phyloP scores from a whole-genome alignment of 305 asterid genomes.

The Solanum chacoense region DNA sequence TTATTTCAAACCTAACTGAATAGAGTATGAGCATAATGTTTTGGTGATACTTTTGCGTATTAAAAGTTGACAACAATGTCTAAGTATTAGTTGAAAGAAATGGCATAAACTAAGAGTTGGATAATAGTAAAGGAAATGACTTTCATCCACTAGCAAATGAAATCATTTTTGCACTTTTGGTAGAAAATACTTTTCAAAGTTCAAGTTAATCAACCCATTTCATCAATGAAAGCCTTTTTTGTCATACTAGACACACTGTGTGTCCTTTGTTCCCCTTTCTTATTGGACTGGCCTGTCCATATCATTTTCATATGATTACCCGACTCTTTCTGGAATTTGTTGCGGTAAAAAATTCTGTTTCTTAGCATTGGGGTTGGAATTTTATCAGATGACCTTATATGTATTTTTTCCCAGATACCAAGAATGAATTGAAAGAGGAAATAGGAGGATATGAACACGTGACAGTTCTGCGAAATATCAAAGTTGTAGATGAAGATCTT shows the following conservation, averaged over 20 bases:
- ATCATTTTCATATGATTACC: background rate
- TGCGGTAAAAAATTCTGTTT: background rate
- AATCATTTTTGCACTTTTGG: background rate
- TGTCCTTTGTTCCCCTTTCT: background rate
- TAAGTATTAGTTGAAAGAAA: background rate
- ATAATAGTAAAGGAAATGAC: background rate
- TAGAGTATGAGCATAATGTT: background rate
- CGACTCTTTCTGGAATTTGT: background rate
- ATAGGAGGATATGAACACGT: conserved; percentile 93
- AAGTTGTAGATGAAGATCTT: conserved; percentile 79
- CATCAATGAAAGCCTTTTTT: background rate
- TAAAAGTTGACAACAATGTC: background rate
- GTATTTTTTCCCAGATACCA: conserved; percentile 47
- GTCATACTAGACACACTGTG: background rate
- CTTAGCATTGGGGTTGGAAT: background rate
- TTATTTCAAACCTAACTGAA: background rate
- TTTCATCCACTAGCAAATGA: background rate
- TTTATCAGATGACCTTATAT: conserved; percentile 8
- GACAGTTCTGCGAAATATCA: conserved; percentile 53
- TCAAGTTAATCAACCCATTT: background rate
- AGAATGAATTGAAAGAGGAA: conserved; percentile 68
- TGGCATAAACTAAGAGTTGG: background rate
- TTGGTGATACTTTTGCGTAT: background rate
- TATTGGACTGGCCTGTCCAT: background rate
- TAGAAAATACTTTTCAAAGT: background rate